Evolutionary conservation across 129 eudicot species (phyloP).

Genomic region (Ambrosia artemisiifolia): DNA sequence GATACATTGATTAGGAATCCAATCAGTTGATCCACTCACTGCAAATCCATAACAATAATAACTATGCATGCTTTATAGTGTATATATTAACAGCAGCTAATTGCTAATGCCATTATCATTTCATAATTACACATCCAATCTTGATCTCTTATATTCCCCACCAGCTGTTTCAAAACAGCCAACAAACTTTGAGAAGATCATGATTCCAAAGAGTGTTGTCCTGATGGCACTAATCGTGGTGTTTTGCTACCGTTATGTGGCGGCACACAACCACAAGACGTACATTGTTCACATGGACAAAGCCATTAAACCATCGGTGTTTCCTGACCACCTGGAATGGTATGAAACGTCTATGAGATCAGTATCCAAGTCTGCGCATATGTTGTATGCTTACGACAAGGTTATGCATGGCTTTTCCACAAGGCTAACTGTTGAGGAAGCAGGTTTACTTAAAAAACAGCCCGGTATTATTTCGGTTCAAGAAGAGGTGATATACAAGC

Average conservation of each 20-base stretch:
- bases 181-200: neutral
- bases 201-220: slow-evolving; percentile 27
- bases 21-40: slow-evolving; percentile 33
- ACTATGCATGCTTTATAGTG: neutral
- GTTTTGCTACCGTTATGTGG: slow-evolving; percentile 19
- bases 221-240: slow-evolving; percentile 30
- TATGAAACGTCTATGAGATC: slow-evolving; percentile 54
- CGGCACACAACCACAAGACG: slow-evolving; percentile 41
- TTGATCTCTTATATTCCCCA: neutral
- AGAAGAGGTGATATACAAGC: slow-evolving; percentile 53
- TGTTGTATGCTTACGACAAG: slow-evolving; percentile 62
- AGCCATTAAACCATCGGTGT: slow-evolving; percentile 47
- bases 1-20: slow-evolving; percentile 1
- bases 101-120: neutral
- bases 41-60: slow-evolving; percentile 20
- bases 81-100: neutral
- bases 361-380: slow-evolving; percentile 42
- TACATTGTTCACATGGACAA: slow-evolving; percentile 77
- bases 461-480: slow-evolving; percentile 52
- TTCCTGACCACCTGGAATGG: slow-evolving; percentile 58
- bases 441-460: slow-evolving; percentile 39
- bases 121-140: neutral
- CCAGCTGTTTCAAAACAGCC: slow-evolving; percentile 2
- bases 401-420: slow-evolving; percentile 75
- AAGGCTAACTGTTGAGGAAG: slow-evolving; percentile 51